phyloP scores from a whole-genome alignment of 2,329 filamentous ascomycete species.

The Diaporthe velutina region DNA sequence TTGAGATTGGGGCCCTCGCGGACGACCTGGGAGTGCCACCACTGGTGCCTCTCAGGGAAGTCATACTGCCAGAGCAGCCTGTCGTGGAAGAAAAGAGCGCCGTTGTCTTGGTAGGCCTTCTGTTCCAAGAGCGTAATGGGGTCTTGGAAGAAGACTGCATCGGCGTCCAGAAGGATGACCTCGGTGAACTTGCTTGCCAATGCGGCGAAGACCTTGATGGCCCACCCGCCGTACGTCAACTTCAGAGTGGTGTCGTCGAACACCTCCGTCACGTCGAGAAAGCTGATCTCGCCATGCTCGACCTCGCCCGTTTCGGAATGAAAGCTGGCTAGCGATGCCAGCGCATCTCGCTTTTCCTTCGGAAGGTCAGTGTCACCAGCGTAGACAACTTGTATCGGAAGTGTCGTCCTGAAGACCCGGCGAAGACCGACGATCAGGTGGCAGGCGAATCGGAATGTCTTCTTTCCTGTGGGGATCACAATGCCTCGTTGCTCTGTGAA shows the following conservation, averaged over 20 bases:
- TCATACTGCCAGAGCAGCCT: conserved; percentile 54
- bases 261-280: conserved; percentile 50
- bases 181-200: conserved; percentile 53
- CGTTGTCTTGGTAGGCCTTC: conserved; percentile 48
- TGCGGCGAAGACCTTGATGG: conserved; percentile 56
- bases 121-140: conserved; percentile 51
- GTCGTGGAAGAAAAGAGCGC: conserved; percentile 56
- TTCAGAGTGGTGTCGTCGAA: conserved; percentile 50
- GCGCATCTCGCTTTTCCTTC: conserved; percentile 42
- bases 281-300: conserved; percentile 43
- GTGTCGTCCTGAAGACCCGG: conserved; percentile 45
- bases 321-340: conserved; percentile 38
- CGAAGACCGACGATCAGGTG: conserved; percentile 52
- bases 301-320: conserved; percentile 30
- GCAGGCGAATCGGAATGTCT: conserved; percentile 50
- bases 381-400: conserved; percentile 54
- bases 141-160: conserved; percentile 54
- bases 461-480: conserved; percentile 51
- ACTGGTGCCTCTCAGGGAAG: conserved; percentile 51
- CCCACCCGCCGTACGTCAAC: conserved; percentile 51
- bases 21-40: conserved; percentile 54
- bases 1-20: conserved; percentile 48
- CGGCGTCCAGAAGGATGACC: conserved; percentile 55
- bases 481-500: conserved; percentile 47
- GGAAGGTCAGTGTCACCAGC: conserved; percentile 52